Conservation (phyloP, 768 basidiomycete genomes). For the Gloeophyllum trabeum region DNA sequence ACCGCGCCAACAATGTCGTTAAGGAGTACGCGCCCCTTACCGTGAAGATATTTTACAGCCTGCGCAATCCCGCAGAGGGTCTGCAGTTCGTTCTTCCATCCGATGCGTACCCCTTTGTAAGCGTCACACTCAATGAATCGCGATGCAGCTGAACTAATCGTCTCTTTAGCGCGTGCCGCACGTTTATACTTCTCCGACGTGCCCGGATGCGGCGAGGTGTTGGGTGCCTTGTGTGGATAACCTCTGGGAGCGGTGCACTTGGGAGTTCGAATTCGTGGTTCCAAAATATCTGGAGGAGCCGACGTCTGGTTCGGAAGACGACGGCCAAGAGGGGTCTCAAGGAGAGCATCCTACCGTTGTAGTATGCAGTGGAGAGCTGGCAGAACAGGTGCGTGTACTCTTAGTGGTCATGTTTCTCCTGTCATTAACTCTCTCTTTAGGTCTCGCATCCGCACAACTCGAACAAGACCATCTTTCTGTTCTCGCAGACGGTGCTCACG, state of each 20-base stretch:
- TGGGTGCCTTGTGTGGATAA: conserved; percentile 99
- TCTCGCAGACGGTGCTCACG: conserved; percentile 74
- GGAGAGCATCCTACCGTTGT: conserved; percentile 74
- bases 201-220: conserved; percentile 85
- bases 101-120: conserved; percentile 77
- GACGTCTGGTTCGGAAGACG: conserved; percentile 30
- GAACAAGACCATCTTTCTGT: conserved; percentile 90
- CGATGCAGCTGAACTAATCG: neutral
- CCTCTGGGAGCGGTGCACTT: conserved; percentile 92
- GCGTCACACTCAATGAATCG: conserved; percentile 17
- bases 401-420: neutral
- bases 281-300: conserved; percentile 71
- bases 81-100: conserved; percentile 75
- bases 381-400: conserved; percentile 65
- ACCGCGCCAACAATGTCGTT: conserved; percentile 22
- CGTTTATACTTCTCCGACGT: conserved; percentile 80
- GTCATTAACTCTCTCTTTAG: conserved; percentile 24
- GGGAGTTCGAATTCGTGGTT: conserved; percentile 97
- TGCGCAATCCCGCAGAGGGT: conserved; percentile 76
- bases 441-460: conserved; percentile 90
- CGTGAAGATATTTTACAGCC: conserved; percentile 69
- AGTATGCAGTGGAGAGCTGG: conserved; percentile 87
- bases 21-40: conserved; percentile 69
- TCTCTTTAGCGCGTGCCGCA: conserved; percentile 75
- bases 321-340: conserved; percentile 34